Evolutionary conservation across 306 rosid genomes (phyloP), one percentile per base, ranked within the genome.

Genomic region (Cicer chorassanicum): DNA sequence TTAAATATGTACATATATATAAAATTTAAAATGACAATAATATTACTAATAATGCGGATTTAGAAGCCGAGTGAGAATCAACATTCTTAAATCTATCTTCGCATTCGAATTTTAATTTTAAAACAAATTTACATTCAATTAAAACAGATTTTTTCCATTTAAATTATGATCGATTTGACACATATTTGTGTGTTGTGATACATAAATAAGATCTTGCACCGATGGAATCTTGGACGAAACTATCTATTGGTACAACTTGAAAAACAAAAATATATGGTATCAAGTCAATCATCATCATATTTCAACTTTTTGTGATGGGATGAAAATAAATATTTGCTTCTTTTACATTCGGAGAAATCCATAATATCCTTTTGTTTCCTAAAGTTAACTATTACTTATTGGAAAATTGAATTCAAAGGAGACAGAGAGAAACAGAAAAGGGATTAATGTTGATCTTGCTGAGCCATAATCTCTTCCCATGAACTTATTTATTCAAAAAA

Each of bases 181-280:
- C 2, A 1, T 2, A 21, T 21, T n/a, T n/a, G n/a, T 0, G 24
- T 21, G 2, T 21, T 21, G 2, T 21, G 2, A 1, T 1, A 1
- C 24, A 1, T 21, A 21, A 21, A 21, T 21, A 21, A 21, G 2
- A 21, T 21, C 24, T 21, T 21, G 24, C 2, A 2, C 2, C 68
- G 3, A 65, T 38, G 75, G 79, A 81, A 84, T 84, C 83, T 78
- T 70, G 53, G 63, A 59, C 18, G 64, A 78, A 77, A 19, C 48
- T 69, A 72, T 80, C 9, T 5, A n/a, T 38, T 12, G 67, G 62
- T 12, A 11, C 66, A 63, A 63, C 42, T 44, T 68, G 11, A 59
- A 70, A 72, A 72, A 21, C 62, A 11, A 59, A 70, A 72, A 72
- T 60, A 7, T 60, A 29, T 65, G 82, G 82, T 63, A 77, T 82